A percentile compares a stretch with the other conserved stretches of the same genome.
Conservation (phyloP, 176 grass and related monocot species). For the Guadua angustifolia region DNA sequence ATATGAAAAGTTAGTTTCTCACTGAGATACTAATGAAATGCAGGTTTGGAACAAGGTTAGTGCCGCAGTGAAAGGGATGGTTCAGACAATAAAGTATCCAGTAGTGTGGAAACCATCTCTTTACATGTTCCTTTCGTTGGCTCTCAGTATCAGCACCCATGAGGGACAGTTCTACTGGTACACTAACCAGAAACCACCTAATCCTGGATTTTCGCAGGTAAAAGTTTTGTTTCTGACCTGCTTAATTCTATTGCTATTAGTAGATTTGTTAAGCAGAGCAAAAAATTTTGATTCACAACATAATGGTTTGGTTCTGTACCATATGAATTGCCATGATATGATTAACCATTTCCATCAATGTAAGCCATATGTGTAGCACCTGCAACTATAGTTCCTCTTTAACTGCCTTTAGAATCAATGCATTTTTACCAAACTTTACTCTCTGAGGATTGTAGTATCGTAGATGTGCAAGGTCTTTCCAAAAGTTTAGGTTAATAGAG, state of each 20-base stretch:
- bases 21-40: conserved; percentile 40
- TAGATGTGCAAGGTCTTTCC: not conserved
- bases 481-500: not conserved
- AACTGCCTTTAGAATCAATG: not conserved
- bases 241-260: conserved; percentile 34
- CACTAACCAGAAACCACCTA: conserved; percentile 68
- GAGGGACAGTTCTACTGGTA: conserved; percentile 97
- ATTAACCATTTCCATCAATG: not conserved
- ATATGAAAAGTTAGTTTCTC: conserved; percentile 10
- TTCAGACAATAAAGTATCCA: conserved; percentile 67
- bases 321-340: not conserved
- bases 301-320: not conserved
- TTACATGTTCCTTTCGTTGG: conserved; percentile 83
- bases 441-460: not conserved
- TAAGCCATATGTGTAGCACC: not conserved
- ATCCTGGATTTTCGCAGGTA: conserved; percentile 92
- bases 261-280: not conserved
- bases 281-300: conserved; percentile 13
- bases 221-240: conserved; percentile 31
- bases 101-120: conserved; percentile 87
- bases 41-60: conserved; percentile 66
- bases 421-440: not conserved
- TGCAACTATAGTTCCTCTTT: not conserved
- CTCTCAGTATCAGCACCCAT: conserved; percentile 86
- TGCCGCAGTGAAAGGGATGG: conserved; percentile 65